phyloP scores from a whole-genome alignment of 306 rosid species.

The Macrotyloma uniflorum region DNA sequence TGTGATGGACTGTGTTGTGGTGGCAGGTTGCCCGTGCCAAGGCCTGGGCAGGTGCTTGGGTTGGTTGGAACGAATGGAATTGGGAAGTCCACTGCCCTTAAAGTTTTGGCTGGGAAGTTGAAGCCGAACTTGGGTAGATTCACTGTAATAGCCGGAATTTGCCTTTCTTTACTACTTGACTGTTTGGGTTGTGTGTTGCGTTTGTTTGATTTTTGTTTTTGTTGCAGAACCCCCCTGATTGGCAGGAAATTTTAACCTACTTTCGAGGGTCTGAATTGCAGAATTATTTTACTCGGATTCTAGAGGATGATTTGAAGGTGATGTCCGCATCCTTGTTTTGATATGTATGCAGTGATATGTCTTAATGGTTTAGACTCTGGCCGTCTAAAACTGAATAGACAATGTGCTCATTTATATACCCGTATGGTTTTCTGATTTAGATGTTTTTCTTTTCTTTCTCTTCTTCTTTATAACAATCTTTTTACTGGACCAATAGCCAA shows the following conservation, averaged over 20 bases:
- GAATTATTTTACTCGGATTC: constrained; percentile 90
- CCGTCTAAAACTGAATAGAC: background rate
- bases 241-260: constrained; percentile 95
- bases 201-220: constrained; percentile 8
- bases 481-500: background rate
- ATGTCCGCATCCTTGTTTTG: background rate
- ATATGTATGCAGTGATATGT: background rate
- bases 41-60: constrained; percentile 99
- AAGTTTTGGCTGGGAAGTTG: constrained; percentile 93
- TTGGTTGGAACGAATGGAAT: constrained; percentile 97
- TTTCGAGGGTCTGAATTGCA: constrained; percentile 97
- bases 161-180: constrained; percentile 1
- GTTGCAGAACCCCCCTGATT: constrained; percentile 92
- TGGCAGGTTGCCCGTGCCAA: constrained; percentile 89
- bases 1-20: constrained; percentile 27
- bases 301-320: constrained; percentile 95
- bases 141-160: constrained; percentile 54
- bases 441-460: background rate
- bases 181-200: constrained; percentile 12
- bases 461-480: background rate
- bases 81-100: constrained; percentile 98
- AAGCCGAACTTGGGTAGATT: constrained; percentile 96
- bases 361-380: background rate
- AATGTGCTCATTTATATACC: background rate
- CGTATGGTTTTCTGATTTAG: background rate